phyloP scores from a whole-genome alignment of 495 filamentous ascomycete genomes.

The Elaphomyces granulatus region DNA sequence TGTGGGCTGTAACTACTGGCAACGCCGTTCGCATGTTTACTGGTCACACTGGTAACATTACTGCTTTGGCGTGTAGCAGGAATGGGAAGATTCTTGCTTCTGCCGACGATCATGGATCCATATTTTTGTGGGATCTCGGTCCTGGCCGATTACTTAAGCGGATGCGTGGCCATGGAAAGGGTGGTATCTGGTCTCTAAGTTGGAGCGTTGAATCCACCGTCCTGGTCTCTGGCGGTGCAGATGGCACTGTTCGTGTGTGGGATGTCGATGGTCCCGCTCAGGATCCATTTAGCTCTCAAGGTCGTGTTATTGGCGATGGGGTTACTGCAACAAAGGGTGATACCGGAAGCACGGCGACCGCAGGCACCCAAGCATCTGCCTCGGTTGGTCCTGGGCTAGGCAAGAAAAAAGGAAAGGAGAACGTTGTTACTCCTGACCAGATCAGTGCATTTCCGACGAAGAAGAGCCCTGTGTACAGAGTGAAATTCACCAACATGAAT shows the following conservation, averaged over 20 bases:
- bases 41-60: conserved; percentile 76
- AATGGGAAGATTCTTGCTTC: conserved; percentile 79
- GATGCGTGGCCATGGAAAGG: conserved; percentile 86
- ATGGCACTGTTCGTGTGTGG: conserved; percentile 87
- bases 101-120: conserved; percentile 70
- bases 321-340: conserved; percentile 40
- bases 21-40: conserved; percentile 81
- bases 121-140: conserved; percentile 84
- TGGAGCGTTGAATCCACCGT: conserved; percentile 85
- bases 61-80: conserved; percentile 66
- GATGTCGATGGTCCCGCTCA: conserved; percentile 57
- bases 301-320: conserved; percentile 43
- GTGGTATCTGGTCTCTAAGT: conserved; percentile 81
- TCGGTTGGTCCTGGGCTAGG: conserved; percentile 35
- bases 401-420: conserved; percentile 82
- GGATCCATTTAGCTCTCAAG: conserved; percentile 33
- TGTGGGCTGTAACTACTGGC: conserved; percentile 88
- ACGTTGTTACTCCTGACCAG: conserved; percentile 81
- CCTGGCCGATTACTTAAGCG: conserved; percentile 72
- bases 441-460: conserved; percentile 89
- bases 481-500: conserved; percentile 87
- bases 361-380: conserved; percentile 21
- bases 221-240: conserved; percentile 77
- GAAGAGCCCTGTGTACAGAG: conserved; percentile 88
- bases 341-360: conserved; percentile 21